Base-by-base conservation (phyloP, 2,329 filamentous ascomycete genomes). In the Penicillium verrucosum region DNA sequence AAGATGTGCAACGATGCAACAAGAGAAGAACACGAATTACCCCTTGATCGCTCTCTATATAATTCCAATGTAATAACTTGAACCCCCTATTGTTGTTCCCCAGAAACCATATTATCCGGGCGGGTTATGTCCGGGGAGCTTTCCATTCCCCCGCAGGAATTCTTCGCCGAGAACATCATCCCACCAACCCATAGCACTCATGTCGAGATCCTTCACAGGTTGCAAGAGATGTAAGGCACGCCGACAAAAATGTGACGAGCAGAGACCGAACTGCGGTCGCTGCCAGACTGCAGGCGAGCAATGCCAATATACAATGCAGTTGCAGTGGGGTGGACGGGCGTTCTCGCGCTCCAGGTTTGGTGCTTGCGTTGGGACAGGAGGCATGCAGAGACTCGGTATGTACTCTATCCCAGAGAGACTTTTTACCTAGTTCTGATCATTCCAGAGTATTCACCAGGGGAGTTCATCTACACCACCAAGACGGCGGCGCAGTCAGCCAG, bases 221-320 rank as follows among this genome's bases (percentile, higher is more conserved):
- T 77, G 75, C 66, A 73, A 72, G 59, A 70, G 75, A 64, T 77
- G 75, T 72, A 77, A 76, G 66, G 67, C 71, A 47, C 73, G 76
- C 37, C 73, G 76, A 51, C 74, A 78, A 60, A 78, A 78, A 73
- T 78, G 76, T 65, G 75, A 78, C 59, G 76, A 78, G 63, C 66
- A 69, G 50, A 70, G 71, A 56, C 76, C 76, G 27, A 67, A 61
- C 47, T 78, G 76, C 65, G 68, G 69, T 12, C 72, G 75, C 56
- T 78, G 75, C 60, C 66, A 69, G 62, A 61, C 66, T 42, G 73
- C 74, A n/a, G 69, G 68, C 32, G 65, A 66, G 47, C 66, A 69
- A 49, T 77, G 75, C 62, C 69, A 71, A 59, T 77, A 76, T 70
- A 67, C 74, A 44, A 73, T 76, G 69, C 68, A 74, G 58, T 65